Base-by-base conservation (phyloP, 2,329 filamentous ascomycete genomes). In the Epichloe bromicola region DNA sequence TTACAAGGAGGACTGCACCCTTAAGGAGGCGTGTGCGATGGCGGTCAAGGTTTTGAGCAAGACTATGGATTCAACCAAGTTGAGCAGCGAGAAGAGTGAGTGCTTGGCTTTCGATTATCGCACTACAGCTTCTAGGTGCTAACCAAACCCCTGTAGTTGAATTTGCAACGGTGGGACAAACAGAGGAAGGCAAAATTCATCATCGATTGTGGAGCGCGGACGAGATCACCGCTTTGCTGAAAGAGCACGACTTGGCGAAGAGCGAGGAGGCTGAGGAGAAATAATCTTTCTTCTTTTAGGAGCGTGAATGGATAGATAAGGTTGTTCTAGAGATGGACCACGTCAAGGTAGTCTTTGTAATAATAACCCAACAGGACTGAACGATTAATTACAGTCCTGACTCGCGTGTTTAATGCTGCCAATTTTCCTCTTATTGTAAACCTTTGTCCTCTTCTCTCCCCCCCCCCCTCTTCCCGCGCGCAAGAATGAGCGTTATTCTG, bases 11-110 rank as follows among this genome's bases (percentile, higher is more conserved):
- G 90, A 97, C 61, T 97, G 90, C 70, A 85, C 88, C 58, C 70
- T 98, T 65, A 88, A 95, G 74, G 93, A 98, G 74, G 93, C 94
- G 4, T 98, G 93, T 67, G 89, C 86, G 50, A 85, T 96, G 78
- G 93, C 93, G 11, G 93, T 98, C 67, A 98, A 98, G 79, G 93
- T 98, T 56, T 73, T 98, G 58, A 97, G 93, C 79, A 98, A 98
- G 83, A 98, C 93, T 5, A 98, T 98, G 94, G 93, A 98, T 69
- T 95, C 90, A 51, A 97, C 91, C 50, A 98, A 96, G 78, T 73
- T 98, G 65, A 96, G 89, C 75, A 95, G 89, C 65, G 93, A 98
- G 79, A 98, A 98, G 81, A 95, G 90, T 95, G 73, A 70, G 87
- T 76, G 4, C 80, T 74, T 36, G 7, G 5, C 38, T 5, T 44